Percentiles rank a stretch among this genome's conserved stretches.
Evolutionary conservation across 2,329 filamentous ascomycete species (phyloP).

Genomic region (Ascochyta rabiei): DNA sequence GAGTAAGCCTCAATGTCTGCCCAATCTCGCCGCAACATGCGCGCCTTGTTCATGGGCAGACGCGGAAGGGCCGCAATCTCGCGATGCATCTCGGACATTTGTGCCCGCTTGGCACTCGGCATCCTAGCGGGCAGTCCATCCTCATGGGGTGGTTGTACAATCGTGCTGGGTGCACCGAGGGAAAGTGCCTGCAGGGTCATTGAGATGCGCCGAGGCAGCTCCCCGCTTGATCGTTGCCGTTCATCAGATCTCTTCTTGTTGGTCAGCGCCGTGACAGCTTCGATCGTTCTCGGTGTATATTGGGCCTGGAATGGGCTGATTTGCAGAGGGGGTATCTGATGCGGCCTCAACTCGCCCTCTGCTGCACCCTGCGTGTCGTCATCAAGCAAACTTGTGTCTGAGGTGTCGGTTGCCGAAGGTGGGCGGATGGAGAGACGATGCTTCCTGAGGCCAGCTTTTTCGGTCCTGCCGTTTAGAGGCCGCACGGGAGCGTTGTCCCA

Average conservation of each 20-base stretch:
- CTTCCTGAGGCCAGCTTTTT: slow-evolving; percentile 13
- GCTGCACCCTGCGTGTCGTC: slow-evolving; percentile 14
- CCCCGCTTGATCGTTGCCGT: slow-evolving; percentile 32
- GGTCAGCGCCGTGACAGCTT: slow-evolving; percentile 17
- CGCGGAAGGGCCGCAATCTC: slow-evolving; percentile 41
- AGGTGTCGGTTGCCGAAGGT: slow-evolving; percentile 13
- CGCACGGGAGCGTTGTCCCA: slow-evolving; percentile 22
- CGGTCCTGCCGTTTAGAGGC: slow-evolving; percentile 11
- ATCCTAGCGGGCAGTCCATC: slow-evolving; percentile 15
- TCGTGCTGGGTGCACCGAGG: slow-evolving; percentile 22
- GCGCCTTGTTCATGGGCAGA: slow-evolving; percentile 35
- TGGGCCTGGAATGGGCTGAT: slow-evolving; percentile 24
- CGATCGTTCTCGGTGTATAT: slow-evolving; percentile 21
- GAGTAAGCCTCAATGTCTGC: slow-evolving; percentile 43
- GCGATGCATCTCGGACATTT: slow-evolving; percentile 37
- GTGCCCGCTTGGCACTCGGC: slow-evolving; percentile 22
- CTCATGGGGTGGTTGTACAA: slow-evolving; percentile 3
- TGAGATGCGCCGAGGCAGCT: slow-evolving; percentile 33
- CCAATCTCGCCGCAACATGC: slow-evolving; percentile 46
- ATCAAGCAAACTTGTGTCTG: slow-evolving; percentile 14
- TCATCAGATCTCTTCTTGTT: slow-evolving; percentile 21
- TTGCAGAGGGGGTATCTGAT: slow-evolving; percentile 20
- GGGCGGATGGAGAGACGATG: slow-evolving; percentile 21
- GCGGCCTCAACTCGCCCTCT: slow-evolving; percentile 10
- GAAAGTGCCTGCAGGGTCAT: slow-evolving; percentile 30